A percentile compares a stretch with the other conserved stretches of the same genome.
Conservation (phyloP, 768 basidiomycete species). For the Tylopilus subfusipes region DNA sequence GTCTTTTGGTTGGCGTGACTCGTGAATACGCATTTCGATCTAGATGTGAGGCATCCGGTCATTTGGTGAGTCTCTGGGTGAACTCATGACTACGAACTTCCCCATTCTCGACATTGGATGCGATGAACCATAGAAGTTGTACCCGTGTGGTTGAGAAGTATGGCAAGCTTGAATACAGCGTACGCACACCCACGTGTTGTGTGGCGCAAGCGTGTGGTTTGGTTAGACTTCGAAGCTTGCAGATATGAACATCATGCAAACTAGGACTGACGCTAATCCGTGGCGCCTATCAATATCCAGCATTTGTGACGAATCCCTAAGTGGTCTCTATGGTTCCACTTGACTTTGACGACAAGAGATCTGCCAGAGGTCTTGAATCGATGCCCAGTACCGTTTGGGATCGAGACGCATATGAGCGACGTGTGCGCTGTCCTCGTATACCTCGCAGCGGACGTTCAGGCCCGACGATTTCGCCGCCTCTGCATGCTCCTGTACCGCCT, state of each 20-base stretch:
- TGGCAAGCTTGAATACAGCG: neutral
- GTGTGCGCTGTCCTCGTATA: constrained; percentile 35
- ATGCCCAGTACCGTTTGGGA: constrained; percentile 29
- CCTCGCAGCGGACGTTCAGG: constrained; percentile 25
- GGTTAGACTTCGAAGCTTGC: neutral
- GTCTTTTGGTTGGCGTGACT: too few species aligned
- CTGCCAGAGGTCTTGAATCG: constrained; percentile 22
- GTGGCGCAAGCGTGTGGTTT: neutral
- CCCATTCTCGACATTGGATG: too few species aligned
- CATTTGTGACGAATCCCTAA: neutral
- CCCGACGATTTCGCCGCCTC: constrained; percentile 23
- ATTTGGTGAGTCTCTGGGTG: too few species aligned
- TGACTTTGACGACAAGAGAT: constrained; percentile 7
- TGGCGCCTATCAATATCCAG: neutral
- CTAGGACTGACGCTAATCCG: neutral
- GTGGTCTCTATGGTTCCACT: neutral
- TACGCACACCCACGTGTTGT: neutral
- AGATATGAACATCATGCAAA: neutral
- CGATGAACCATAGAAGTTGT: too few species aligned
- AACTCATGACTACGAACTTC: too few species aligned
- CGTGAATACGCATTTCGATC: too few species aligned
- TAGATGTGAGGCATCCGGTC: too few species aligned
- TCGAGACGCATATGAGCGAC: constrained; percentile 33
- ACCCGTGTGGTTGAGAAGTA: neutral
- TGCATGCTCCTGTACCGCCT: constrained; percentile 25